These are phyloP conservation scores for Bryoerythrophyllum caledonicum DNA, from an alignment of 225 moss, liverwort and hornwort species.

Conservation along the genomic window DNA sequence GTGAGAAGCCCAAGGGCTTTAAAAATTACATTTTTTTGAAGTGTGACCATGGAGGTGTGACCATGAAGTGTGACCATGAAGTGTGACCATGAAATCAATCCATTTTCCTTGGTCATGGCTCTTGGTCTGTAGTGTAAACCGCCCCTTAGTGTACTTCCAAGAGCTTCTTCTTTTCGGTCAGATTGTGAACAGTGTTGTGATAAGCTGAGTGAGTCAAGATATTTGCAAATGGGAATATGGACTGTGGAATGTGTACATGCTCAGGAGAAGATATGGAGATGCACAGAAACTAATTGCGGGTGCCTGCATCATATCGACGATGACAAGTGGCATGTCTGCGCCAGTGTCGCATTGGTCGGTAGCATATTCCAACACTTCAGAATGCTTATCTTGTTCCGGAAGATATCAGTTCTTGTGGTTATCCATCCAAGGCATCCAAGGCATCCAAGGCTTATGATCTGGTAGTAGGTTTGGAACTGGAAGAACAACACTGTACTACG, in stretches of 20 bases:
- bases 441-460: no score
- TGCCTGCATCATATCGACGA: not conserved
- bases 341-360: not conserved
- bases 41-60: no score
- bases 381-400: slow-evolving; percentile 3
- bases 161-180: not conserved
- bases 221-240: not conserved
- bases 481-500: no score
- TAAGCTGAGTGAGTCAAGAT: slow-evolving; percentile 32
- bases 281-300: not conserved
- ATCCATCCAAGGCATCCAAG: no score
- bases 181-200: slow-evolving; percentile 26
- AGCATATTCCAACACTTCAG: not conserved
- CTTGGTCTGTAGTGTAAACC: no score
- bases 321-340: slow-evolving; percentile 8
- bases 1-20: no score
- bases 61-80: no score
- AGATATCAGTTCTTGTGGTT: not conserved
- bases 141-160: no score
- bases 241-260: not conserved
- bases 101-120: no score
- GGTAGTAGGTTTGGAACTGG: no score
- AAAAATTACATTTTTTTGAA: no score
- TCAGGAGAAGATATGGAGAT: not conserved
- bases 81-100: no score